phyloP scores from a whole-genome alignment of 345 rosid genomes.

The Populus pruinosa region DNA sequence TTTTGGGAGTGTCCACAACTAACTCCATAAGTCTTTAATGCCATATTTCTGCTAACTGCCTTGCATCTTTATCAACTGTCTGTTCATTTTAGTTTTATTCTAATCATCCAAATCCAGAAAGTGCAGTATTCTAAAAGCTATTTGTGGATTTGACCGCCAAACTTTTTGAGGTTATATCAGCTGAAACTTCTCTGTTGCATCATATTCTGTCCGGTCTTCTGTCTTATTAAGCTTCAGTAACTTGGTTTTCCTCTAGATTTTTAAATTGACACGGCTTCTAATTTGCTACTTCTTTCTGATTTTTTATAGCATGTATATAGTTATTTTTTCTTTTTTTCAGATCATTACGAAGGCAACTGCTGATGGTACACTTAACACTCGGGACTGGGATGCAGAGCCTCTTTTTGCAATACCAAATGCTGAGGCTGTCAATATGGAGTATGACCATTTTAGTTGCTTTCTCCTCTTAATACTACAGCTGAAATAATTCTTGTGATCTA shows the following conservation, averaged over 20 bases:
- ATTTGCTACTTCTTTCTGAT: background rate
- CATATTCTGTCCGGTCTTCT: background rate
- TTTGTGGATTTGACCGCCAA: background rate
- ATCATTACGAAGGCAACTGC: constrained; percentile 63
- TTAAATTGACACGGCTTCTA: constrained; percentile 1
- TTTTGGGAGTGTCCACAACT: background rate
- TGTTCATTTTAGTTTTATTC: background rate
- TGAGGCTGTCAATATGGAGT: constrained; percentile 49
- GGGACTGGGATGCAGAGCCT: constrained; percentile 86
- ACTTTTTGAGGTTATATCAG: background rate
- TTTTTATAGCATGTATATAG: constrained; percentile 4
- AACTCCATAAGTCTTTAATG: background rate
- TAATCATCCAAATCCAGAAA: background rate
- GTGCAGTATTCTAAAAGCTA: background rate
- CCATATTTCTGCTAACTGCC: background rate
- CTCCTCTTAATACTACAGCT: background rate
- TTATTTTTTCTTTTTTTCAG: constrained; percentile 30
- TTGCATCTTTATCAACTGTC: background rate
- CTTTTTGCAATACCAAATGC: constrained; percentile 54
- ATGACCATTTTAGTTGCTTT: constrained; percentile 26
- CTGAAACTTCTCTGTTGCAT: background rate
- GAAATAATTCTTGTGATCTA: background rate
- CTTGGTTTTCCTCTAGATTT: background rate
- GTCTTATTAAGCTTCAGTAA: constrained; percentile 11
- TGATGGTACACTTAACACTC: constrained; percentile 62